These are phyloP conservation scores for Obba rivulosa DNA, from an alignment of 768 basidiomycete species.

Conservation along the genomic window DNA sequence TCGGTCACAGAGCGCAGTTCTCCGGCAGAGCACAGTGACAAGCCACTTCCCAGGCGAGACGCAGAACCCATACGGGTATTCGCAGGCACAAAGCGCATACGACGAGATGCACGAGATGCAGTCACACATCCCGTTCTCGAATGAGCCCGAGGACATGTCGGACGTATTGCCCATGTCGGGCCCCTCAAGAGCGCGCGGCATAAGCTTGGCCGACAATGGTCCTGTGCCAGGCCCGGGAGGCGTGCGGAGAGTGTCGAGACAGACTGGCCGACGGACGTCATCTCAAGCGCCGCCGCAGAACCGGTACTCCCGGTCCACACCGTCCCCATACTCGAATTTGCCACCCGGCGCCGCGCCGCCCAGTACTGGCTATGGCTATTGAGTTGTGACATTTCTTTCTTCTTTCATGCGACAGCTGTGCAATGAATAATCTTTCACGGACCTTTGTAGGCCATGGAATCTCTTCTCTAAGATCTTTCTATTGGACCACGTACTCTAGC, in stretches of 20 bases:
- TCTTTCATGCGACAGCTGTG: too few relatives aligned
- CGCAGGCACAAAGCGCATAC: slow-evolving; percentile 32
- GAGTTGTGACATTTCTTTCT: not conserved
- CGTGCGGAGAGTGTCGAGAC: slow-evolving; percentile 74
- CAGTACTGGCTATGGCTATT: slow-evolving; percentile 17
- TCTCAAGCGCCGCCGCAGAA: slow-evolving; percentile 57
- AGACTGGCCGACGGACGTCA: slow-evolving; percentile 48
- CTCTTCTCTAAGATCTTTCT: too few relatives aligned
- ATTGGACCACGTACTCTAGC: too few relatives aligned
- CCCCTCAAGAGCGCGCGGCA: slow-evolving; percentile 42
- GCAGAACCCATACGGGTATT: slow-evolving; percentile 53
- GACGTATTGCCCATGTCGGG: slow-evolving; percentile 11
- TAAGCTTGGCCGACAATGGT: slow-evolving; percentile 78
- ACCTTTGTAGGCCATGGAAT: too few relatives aligned
- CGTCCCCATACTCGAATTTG: slow-evolving; percentile 34
- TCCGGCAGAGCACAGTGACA: slow-evolving; percentile 33
- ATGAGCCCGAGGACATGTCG: slow-evolving; percentile 33
- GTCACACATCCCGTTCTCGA: slow-evolving; percentile 20
- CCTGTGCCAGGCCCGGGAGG: slow-evolving; percentile 72
- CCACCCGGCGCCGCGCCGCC: slow-evolving; percentile 72
- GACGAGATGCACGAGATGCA: slow-evolving; percentile 24
- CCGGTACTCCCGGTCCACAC: slow-evolving; percentile 64
- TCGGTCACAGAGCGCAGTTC: slow-evolving; percentile 31
- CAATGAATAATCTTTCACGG: too few relatives aligned
- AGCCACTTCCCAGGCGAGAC: slow-evolving; percentile 41